Base-by-base conservation (phyloP, 768 basidiomycete species). In the Butyriboletus loyo region DNA sequence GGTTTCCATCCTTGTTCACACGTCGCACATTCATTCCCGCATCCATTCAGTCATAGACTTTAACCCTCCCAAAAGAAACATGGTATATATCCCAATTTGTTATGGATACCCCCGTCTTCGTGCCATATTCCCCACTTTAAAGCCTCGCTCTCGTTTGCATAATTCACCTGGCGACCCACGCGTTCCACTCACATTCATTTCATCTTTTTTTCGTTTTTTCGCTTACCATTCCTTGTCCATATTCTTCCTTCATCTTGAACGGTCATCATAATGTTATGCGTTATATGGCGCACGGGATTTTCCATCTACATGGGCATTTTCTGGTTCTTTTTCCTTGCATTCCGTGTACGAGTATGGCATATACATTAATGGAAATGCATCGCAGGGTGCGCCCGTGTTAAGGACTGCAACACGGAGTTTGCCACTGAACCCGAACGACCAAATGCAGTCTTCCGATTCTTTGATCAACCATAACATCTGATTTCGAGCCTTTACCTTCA, bases 61-160 rank as follows among this genome's bases (percentile, higher is more conserved):
- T 14, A 27, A 39, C n/a, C 37, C n/a, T 35, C 32, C 17, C 40
- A 7, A 7, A 49, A 31, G 14, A 28, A 34, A 42, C 27, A 30
- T 13, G 5, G 22, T 32, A 49, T 30, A 35, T 39, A 35, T 49
- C 41, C 15, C 36, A 19, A 25, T 30, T 17, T 34, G 35, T 40
- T 44, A 49, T n/a, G 47, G 53, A 52, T 52, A 61, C 39, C 49
- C 22, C 25, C 45, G 17, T 22, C 40, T 8, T 36, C 11, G 21
- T 50, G 21, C 38, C 32, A 17, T 14, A 24, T 21, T 17, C n/a
- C n/a, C 49, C 15, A 36, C 28, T n/a, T 42, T 15, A 24, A 39
- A 47, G 7, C 28, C 40, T 40, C n/a, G 36, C 21, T 37, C 35
- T 46, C 40, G 28, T 49, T 51, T 46, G 28, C 32, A 32, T 30